These are phyloP conservation scores for Aspergillus steynii DNA, from an alignment of 495 filamentous ascomycete species.

Conservation along the genomic window DNA sequence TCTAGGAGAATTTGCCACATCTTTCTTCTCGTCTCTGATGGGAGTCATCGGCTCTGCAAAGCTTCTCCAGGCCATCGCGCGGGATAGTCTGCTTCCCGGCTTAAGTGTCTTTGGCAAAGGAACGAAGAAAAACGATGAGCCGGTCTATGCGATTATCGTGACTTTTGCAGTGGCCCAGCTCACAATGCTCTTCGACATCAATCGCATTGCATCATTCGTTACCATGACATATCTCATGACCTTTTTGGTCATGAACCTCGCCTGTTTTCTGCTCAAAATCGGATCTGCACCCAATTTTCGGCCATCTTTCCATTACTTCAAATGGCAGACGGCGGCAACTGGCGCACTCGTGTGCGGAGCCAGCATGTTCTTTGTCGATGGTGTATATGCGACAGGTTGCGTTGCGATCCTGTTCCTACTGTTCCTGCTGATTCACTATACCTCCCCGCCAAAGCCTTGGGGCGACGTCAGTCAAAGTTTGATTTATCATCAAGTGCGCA, in stretches of 20 bases:
- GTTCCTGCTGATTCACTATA: slow-evolving; percentile 84
- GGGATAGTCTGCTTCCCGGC: slow-evolving; percentile 78
- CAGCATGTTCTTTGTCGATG: slow-evolving; percentile 90
- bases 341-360: slow-evolving; percentile 72
- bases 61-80: slow-evolving; percentile 78
- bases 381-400: slow-evolving; percentile 73
- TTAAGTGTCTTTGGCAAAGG: slow-evolving; percentile 75
- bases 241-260: slow-evolving; percentile 67
- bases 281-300: slow-evolving; percentile 92
- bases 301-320: slow-evolving; percentile 86
- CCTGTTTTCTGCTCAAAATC: slow-evolving; percentile 85
- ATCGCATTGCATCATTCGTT: slow-evolving; percentile 83
- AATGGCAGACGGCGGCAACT: slow-evolving; percentile 75
- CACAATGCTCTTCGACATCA: slow-evolving; percentile 81
- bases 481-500: slow-evolving; percentile 90
- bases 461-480: slow-evolving; percentile 87
- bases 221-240: slow-evolving; percentile 87
- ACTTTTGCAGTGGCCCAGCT: slow-evolving; percentile 76
- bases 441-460: slow-evolving; percentile 82
- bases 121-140: slow-evolving; percentile 72
- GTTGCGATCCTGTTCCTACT: slow-evolving; percentile 71
- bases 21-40: slow-evolving; percentile 85
- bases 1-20: slow-evolving; percentile 77
- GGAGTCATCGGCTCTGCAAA: slow-evolving; percentile 87
- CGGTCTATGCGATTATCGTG: slow-evolving; percentile 72